Base-by-base conservation (phyloP, 75 land plant species). In the Pinus taeda region DNA sequence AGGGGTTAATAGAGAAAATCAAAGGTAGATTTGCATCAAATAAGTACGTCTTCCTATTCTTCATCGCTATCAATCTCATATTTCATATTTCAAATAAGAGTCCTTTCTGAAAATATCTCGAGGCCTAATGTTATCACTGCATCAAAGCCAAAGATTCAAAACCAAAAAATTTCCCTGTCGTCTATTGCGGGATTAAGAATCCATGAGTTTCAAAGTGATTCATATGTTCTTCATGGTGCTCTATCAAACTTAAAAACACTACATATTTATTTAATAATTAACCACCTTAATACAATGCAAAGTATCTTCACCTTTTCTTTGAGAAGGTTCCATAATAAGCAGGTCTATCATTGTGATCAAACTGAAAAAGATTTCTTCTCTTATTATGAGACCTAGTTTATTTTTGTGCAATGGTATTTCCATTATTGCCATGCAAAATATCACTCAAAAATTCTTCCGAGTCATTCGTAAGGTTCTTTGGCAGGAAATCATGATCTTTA, bases 21-120 rank as follows among this genome's bases (percentile, higher is more conserved):
- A 26, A 26, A 26, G 26, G 26, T 26, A 26, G 26, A 26, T 26
- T 26, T 26, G 26, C 26, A 26, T 26, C 26, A 26, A 26, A 15
- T 4, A 15, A 42, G 3, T 86, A 95, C 98, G 93, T 97, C 99
- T 81, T 97, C 99, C 99, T 98, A 97, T 78, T 97, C 99, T 71
- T 97, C 99, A 82, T 97, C 99, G 76, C 99, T 97, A 57, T 97
- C 98, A 81, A 83, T 81, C 56, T 95, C 99, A 81, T 97, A 97
- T 57, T 97, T 95, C 99, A 81, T 97, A 97, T 57, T 97, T 95
- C 74, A 97, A 79, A 11, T 82, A 85, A 57, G 98, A 91, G 59
- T 97, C 99, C 87, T 87, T 85, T 69, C 22, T 83, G 30, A 95
- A 75, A 55, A 98, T 98, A 60, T 83, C 82, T 45, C 96, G 89